A percentile compares a stretch with the other conserved stretches of the same genome.
Evolutionary conservation across 2,329 filamentous ascomycete species (phyloP).

Genomic region (Gnomoniopsis sp.): DNA sequence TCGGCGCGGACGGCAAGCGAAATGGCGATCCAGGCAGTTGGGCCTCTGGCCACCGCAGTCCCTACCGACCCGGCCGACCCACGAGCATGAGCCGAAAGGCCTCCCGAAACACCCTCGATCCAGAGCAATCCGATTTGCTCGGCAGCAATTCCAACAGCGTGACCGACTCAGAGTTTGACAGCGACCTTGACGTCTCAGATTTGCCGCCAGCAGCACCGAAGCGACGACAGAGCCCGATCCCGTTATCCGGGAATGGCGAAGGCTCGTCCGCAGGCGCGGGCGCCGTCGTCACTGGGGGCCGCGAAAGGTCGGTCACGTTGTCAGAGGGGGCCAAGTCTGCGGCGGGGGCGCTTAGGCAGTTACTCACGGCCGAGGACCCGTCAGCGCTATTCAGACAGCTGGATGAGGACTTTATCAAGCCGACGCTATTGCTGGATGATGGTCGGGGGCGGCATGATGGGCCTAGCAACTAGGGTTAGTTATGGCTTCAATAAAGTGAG

Average conservation of each 20-base stretch:
- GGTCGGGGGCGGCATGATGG: slow-evolving; percentile 32
- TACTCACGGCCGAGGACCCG: slow-evolving; percentile 84
- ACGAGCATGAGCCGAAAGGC: slow-evolving; percentile 52
- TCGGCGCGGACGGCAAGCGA: slow-evolving; percentile 34
- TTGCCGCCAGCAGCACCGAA: slow-evolving; percentile 57
- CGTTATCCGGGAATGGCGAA: slow-evolving; percentile 21
- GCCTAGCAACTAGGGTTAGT: background rate
- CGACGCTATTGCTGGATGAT: slow-evolving; percentile 79
- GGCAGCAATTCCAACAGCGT: slow-evolving; percentile 38
- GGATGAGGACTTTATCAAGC: slow-evolving; percentile 96
- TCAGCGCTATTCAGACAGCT: slow-evolving; percentile 86
- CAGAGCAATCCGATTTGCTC: slow-evolving; percentile 56
- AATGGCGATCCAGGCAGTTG: slow-evolving; percentile 36
- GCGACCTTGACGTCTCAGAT: slow-evolving; percentile 65
- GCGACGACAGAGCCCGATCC: slow-evolving; percentile 36
- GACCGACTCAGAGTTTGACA: slow-evolving; percentile 58
- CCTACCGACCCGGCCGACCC: slow-evolving; percentile 39
- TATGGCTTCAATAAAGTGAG: background rate
- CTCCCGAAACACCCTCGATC: slow-evolving; percentile 43
- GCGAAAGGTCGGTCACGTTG: slow-evolving; percentile 26
- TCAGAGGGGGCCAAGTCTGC: slow-evolving; percentile 23
- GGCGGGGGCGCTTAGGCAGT: slow-evolving; percentile 68
- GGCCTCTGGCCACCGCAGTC: slow-evolving; percentile 52
- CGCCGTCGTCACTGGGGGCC: slow-evolving; percentile 8
- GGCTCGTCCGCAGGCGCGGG: slow-evolving; percentile 10